These are phyloP conservation scores for Penicillium paxilli DNA, from an alignment of 495 filamentous ascomycete genomes.

Conservation along the genomic window DNA sequence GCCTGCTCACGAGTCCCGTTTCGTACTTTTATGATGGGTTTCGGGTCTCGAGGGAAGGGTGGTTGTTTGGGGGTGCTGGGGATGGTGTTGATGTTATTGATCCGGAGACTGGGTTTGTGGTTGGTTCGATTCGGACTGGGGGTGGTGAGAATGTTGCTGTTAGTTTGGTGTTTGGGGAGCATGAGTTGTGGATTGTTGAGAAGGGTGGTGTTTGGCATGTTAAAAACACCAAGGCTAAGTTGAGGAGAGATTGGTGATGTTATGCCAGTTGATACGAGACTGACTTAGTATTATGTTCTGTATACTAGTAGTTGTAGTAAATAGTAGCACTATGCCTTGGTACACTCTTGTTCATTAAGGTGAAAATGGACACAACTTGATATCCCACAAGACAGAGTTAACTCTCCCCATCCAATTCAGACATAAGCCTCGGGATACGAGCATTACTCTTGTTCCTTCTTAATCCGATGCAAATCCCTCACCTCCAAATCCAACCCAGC, in stretches of 20 bases:
- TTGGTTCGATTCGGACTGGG: slow-evolving; percentile 13
- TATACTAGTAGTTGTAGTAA: neutral
- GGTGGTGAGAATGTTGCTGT: slow-evolving; percentile 15
- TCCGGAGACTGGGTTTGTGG: slow-evolving; percentile 63
- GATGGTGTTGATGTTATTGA: slow-evolving; percentile 79
- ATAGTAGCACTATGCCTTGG: no score
- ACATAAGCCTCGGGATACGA: no score
- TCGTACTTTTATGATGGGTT: slow-evolving; percentile 65
- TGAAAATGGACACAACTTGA: no score
- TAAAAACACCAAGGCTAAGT: slow-evolving; percentile 3
- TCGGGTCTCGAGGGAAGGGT: slow-evolving; percentile 66
- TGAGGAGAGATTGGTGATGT: slow-evolving; percentile 8
- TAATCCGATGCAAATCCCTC: slow-evolving; percentile 17
- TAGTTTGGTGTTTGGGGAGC: slow-evolving; percentile 11
- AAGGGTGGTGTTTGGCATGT: slow-evolving; percentile 11
- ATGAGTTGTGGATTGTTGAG: slow-evolving; percentile 11
- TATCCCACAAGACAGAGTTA: no score
- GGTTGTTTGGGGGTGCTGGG: slow-evolving; percentile 77
- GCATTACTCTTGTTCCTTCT: neutral
- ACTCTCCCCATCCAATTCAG: no score
- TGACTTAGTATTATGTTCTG: neutral
- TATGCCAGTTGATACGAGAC: neutral
- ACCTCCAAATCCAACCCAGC: slow-evolving; percentile 11
- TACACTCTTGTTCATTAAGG: no score
- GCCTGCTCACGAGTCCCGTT: slow-evolving; percentile 9